A percentile compares a stretch with the other conserved stretches of the same genome.
Conservation (phyloP, 2,329 filamentous ascomycete genomes). For the Pseudopithomyces chartarum region DNA sequence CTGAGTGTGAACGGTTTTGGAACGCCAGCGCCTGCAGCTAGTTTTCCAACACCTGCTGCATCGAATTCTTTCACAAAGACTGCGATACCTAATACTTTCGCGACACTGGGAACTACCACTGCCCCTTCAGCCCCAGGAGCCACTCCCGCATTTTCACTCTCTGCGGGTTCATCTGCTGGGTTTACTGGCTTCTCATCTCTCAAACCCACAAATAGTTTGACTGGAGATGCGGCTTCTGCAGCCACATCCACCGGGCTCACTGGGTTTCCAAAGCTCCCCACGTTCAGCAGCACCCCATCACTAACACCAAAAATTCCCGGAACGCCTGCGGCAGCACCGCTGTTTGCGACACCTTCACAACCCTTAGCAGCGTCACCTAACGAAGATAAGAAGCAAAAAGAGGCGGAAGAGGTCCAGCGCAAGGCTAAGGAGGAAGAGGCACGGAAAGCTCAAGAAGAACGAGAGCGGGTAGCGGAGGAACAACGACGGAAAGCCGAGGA, state of each 20-base stretch:
- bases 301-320: not conserved
- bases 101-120: not conserved
- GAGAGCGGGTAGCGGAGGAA: constrained; percentile 10
- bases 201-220: not conserved
- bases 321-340: not conserved
- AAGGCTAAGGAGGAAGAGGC: constrained; percentile 8
- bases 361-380: not conserved
- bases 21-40: not conserved
- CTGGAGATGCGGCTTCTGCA: not conserved
- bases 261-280: not conserved
- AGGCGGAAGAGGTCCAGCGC: constrained; percentile 7
- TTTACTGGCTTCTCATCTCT: not conserved
- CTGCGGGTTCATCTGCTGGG: not conserved
- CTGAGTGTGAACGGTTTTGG: not conserved
- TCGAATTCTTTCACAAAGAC: not conserved
- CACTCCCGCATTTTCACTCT: not conserved
- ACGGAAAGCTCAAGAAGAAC: constrained; percentile 10
- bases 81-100: not conserved
- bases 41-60: not conserved
- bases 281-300: not conserved
- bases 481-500: constrained; percentile 15
- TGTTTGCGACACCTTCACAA: not conserved
- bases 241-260: not conserved
- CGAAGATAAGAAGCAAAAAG: not conserved
- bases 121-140: not conserved